These are phyloP conservation scores for Tranzscheliella williamsii DNA, from an alignment of 1,284 basidiomycete genomes.

Conservation along the genomic window DNA sequence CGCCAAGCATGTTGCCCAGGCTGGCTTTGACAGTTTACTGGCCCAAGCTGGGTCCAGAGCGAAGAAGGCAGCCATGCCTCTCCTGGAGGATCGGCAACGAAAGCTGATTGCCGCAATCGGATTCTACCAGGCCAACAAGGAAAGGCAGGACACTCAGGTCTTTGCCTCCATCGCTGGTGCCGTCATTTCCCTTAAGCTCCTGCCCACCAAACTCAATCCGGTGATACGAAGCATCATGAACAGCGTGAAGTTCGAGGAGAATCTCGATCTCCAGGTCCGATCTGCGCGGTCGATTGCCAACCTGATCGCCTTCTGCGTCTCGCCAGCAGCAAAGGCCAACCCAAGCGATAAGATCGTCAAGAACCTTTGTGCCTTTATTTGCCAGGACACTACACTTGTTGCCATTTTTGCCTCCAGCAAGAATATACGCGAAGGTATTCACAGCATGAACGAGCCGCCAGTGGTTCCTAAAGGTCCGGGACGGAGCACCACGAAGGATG, in stretches of 20 bases:
- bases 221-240: constrained; percentile 98
- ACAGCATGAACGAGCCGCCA: constrained; percentile 68
- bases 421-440: constrained; percentile 72
- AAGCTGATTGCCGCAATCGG: constrained; percentile 78
- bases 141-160: constrained; percentile 82
- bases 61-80: constrained; percentile 72
- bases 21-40: constrained; percentile 72
- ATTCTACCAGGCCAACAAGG: constrained; percentile 80
- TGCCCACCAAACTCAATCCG: constrained; percentile 78
- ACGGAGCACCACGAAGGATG: constrained; percentile 21
- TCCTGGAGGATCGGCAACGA: constrained; percentile 76
- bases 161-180: constrained; percentile 87
- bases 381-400: constrained; percentile 79
- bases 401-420: constrained; percentile 79
- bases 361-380: constrained; percentile 95
- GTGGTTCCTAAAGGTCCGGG: constrained; percentile 15
- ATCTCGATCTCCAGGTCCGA: constrained; percentile 82
- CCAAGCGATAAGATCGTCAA: constrained; percentile 92
- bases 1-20: constrained; percentile 73
- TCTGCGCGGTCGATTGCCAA: constrained; percentile 84
- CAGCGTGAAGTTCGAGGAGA: constrained; percentile 85
- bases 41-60: constrained; percentile 65
- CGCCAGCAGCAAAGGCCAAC: constrained; percentile 67
- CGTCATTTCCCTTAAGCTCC: constrained; percentile 67
- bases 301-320: constrained; percentile 80